Evolutionary conservation across 371 early-diverging fungal genomes (phyloP), one percentile per base, ranked within the genome.

Genomic region (Sporodiniella umbellata): DNA sequence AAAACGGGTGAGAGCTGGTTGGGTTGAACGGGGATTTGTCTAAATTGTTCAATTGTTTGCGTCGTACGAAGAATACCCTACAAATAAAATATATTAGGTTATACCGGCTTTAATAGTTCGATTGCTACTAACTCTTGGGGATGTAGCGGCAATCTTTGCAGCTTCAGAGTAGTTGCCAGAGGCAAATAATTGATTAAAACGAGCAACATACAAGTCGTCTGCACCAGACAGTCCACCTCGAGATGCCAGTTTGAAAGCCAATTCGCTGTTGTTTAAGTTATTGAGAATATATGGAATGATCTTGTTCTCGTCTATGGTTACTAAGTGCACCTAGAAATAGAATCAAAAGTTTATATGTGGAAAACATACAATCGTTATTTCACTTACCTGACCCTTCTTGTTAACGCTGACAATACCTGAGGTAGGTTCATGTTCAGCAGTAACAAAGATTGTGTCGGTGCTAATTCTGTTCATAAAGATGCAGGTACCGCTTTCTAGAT

Each of bases 391-490:
- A 35, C 99, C 99, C 70, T 93, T 95, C 58, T 95, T 86, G 75
- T 98, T 98, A 42, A 98, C 93, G 44, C 89, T 92, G 60, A 98
- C 88, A 31, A 98, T 80, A 54, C 99, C 99, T 48, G 87, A 80
- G 1, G 88, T 85, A 11, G 78, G 74, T 39, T 89, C 87, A 55
- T 90, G 84, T 60, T 94, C 95, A n/a, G 96, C 87, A 48, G 98
- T 93, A 30, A 94, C 92, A 80, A 98, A 98, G 51, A 98, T 90
- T 21, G 99, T 95, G 48, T 97, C 99, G 26, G 89, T 92, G 57
- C 89, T 90, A 55, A 98, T 96, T 53, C 98, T 85, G 75, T 97
- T 96, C 87, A 93, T 93, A 72, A 88, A 98, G 42, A 98, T 86
- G 68, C 94, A 92, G 12, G 86, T 83, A 25, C 94, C 97, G 8